Percentiles rank a stretch among this genome's conserved stretches.
phyloP scores from a whole-genome alignment of 306 rosid genomes.

The Cercis canadensis region DNA sequence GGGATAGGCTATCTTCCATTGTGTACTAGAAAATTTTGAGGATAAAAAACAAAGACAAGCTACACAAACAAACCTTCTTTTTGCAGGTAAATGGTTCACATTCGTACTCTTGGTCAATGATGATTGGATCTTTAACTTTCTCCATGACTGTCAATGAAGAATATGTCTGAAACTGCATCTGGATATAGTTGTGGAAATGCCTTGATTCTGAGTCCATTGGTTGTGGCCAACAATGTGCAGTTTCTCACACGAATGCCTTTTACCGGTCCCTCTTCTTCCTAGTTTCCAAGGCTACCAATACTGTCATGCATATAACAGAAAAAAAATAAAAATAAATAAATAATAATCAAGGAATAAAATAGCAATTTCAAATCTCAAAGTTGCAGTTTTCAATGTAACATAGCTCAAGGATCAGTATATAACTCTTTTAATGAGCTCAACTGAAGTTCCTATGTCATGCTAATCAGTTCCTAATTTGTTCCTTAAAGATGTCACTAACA shows the following conservation, averaged over 20 bases:
- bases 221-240: slow-evolving; percentile 33
- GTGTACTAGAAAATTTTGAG: too few species aligned
- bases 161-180: slow-evolving; percentile 35
- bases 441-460: too few species aligned
- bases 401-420: too few species aligned
- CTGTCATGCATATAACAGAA: slow-evolving; percentile 22
- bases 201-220: slow-evolving; percentile 52
- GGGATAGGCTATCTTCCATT: too few species aligned
- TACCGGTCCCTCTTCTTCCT: slow-evolving; percentile 31
- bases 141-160: slow-evolving; percentile 39
- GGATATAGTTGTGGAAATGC: slow-evolving; percentile 37
- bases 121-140: slow-evolving; percentile 44
- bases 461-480: too few species aligned
- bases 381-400: background rate
- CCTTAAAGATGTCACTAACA: too few species aligned
- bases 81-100: slow-evolving; percentile 28
- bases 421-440: too few species aligned
- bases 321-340: background rate
- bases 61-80: slow-evolving; percentile 38
- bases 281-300: slow-evolving; percentile 54
- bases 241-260: slow-evolving; percentile 29
- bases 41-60: background rate
- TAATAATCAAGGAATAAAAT: background rate
- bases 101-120: slow-evolving; percentile 53
- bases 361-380: background rate